These are phyloP conservation scores for Suhomyces terraborum DNA, from an alignment of 1,139 yeast species.

Conservation along the genomic window DNA sequence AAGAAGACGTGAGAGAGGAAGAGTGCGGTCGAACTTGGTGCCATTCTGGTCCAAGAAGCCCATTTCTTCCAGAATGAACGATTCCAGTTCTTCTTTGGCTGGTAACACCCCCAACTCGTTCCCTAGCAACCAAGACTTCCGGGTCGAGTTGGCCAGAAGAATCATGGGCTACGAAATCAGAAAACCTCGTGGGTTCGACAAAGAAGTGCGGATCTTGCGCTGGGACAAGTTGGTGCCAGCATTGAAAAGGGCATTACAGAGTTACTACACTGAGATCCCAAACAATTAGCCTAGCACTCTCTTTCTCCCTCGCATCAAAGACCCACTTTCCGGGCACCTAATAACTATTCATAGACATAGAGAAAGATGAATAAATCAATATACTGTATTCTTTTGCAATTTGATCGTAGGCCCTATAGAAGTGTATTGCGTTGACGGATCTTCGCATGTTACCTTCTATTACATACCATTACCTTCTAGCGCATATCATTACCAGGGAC, in stretches of 20 bases:
- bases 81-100: conserved; percentile 14
- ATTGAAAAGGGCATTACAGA: conserved; percentile 60
- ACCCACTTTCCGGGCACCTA: conserved; percentile 2
- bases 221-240: conserved; percentile 66
- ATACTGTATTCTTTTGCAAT: too few species aligned
- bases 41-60: conserved; percentile 71
- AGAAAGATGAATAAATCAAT: not conserved
- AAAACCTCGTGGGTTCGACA: conserved; percentile 68
- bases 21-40: conserved; percentile 63
- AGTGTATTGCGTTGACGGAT: too few species aligned
- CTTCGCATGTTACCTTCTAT: too few species aligned
- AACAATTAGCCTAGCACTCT: conserved; percentile 5
- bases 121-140: conserved; percentile 42
- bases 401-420: too few species aligned
- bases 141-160: conserved; percentile 60
- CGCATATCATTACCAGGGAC: too few species aligned
- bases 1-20: conserved; percentile 60
- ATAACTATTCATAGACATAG: conserved; percentile 5
- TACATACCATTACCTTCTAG: not conserved
- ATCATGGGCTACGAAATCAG: conserved; percentile 66
- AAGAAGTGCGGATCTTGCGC: conserved; percentile 61
- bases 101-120: conserved; percentile 13
- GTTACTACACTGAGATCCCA: conserved; percentile 61
- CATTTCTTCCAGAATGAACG: conserved; percentile 51
- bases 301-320: conserved; percentile 2